Base-by-base conservation (phyloP, 345 rosid genomes). In the Eutrema heterophyllum region DNA sequence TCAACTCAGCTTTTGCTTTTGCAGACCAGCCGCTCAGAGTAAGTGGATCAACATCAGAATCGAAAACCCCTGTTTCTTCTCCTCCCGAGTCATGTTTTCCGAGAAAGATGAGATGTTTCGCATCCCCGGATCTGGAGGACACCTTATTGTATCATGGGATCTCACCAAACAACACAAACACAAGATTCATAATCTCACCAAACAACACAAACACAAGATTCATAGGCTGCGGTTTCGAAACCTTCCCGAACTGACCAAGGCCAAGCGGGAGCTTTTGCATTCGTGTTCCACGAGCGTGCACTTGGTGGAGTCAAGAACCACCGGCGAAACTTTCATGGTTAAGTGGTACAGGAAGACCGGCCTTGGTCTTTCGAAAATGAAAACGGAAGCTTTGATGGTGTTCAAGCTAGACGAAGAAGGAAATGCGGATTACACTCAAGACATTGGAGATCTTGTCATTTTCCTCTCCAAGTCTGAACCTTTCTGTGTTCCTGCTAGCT, bases 381-480 rank as follows among this genome's bases (percentile, higher is more conserved):
- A 56, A 15, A 56, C 62, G 3, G 3, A 9, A n/a, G 41, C 41
- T 33, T 33, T 70, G 75, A 85, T 66, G 80, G 86, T 68, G 46
- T 76, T 78, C 85, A 9, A 16, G 10, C 81, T 73, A 48, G 79
- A 82, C 65, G 72, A 40, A 78, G 71, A 81, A 90, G 95, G 89
- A 87, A 62, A 27, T 38, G 50, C 48, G 45, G 54, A n/a, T 39
- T 52, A 51, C 52, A 64, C n/a, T 38, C 49, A 24, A n/a, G 65
- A 39, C 49, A 39, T 60, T 9, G 49, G 48, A 11, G 46, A 59
- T 38, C 66, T 60, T 48, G 7, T 1, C 62, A 33, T 56, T 33
- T 57, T 7, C 63, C 24, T 57, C 63, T 57, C 63, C 9, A 16
- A 57, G 0, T 30, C 63, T 15, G 44, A 57, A 57, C 63, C 63